Base-by-base conservation (phyloP, 2,329 filamentous ascomycete genomes). In the Pochonia chlamydosporia region DNA sequence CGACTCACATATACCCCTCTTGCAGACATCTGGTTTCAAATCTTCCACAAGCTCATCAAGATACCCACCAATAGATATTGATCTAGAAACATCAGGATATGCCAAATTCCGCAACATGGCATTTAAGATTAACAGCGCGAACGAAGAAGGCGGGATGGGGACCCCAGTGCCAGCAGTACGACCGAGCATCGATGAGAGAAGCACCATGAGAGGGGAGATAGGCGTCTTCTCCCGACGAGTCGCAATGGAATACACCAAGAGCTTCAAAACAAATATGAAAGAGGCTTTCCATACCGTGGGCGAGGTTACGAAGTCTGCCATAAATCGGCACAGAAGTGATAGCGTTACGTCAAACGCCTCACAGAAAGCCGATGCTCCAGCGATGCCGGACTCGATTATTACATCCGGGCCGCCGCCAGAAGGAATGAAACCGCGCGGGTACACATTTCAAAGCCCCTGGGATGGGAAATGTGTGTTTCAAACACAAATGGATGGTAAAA, bases 381-480 rank as follows among this genome's bases (percentile, higher is more conserved):
- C 37, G 7, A 24, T n/a, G 6, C 21, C 11, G 4, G 49, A 48
- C 7, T 18, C 33, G 14, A 33, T 45, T 16, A 24, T 24, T 13
- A 46, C 49, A 16, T 26, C 26, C 20, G 49, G 46, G 11, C 37
- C 31, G 6, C 49, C 43, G 10, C 49, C 46, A 14, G 28, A 49
- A 5, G 41, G 50, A 16, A 69, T 74, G 51, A 78, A 71, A 46
- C 73, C 82, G 0, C 75, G 76, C 26, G 85, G 83, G 16, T 95
- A 95, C 65, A 78, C 82, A 1, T 96, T 96, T 61, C 70, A 74
- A 18, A 93, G 87, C 36, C 91, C 90, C 0, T 97, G 92, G 92
- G 83, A 89, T 51, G 87, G 89, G 14, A 78, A 79, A 36, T 97
- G 92, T 67, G 87, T 91, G 51, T 97, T 97, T 65, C 75, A 80